phyloP scores from a whole-genome alignment of 2,329 filamentous ascomycete species.

The Harringtonia lauricola region DNA sequence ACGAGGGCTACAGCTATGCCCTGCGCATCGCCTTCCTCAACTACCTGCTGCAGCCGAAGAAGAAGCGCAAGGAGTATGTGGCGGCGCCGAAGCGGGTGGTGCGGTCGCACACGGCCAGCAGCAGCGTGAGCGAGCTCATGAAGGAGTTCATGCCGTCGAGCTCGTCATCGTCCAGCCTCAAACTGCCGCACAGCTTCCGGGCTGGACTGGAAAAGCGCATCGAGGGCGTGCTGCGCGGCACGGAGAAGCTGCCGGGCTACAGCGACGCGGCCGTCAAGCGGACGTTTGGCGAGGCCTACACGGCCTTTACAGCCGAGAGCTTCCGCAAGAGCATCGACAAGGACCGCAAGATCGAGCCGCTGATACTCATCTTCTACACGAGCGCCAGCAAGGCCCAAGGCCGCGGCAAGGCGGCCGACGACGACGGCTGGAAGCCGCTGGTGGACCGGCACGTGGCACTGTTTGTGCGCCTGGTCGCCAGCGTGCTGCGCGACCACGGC shows the following conservation, averaged over 20 bases:
- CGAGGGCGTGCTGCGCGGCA: slow-evolving; percentile 68
- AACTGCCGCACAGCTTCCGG: slow-evolving; percentile 47
- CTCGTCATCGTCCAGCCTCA: slow-evolving; percentile 39
- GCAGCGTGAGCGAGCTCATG: slow-evolving; percentile 73
- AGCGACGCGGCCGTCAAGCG: slow-evolving; percentile 85
- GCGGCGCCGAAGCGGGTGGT: slow-evolving; percentile 31
- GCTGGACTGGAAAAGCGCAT: slow-evolving; percentile 56
- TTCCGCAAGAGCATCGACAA: slow-evolving; percentile 91
- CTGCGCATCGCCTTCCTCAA: slow-evolving; percentile 84
- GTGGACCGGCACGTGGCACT: slow-evolving; percentile 91
- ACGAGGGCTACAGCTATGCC: slow-evolving; percentile 86
- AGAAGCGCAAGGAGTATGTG: slow-evolving; percentile 82
- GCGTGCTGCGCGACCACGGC: slow-evolving; percentile 71
- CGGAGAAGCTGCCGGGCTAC: slow-evolving; percentile 76
- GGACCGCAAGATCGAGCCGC: slow-evolving; percentile 81
- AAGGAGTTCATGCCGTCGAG: slow-evolving; percentile 58
- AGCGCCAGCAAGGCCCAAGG: slow-evolving; percentile 82
- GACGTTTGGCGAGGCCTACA: slow-evolving; percentile 90
- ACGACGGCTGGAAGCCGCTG: slow-evolving; percentile 83
- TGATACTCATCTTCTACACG: slow-evolving; percentile 93
- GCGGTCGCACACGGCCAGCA: slow-evolving; percentile 21
- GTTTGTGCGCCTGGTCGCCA: slow-evolving; percentile 77
- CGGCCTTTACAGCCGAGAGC: slow-evolving; percentile 76
- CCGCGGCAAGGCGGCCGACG: slow-evolving; percentile 59
- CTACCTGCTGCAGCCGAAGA: slow-evolving; percentile 84